Evolutionary conservation across 441 rosid species (phyloP).

Genomic region (Daphne laureola): DNA sequence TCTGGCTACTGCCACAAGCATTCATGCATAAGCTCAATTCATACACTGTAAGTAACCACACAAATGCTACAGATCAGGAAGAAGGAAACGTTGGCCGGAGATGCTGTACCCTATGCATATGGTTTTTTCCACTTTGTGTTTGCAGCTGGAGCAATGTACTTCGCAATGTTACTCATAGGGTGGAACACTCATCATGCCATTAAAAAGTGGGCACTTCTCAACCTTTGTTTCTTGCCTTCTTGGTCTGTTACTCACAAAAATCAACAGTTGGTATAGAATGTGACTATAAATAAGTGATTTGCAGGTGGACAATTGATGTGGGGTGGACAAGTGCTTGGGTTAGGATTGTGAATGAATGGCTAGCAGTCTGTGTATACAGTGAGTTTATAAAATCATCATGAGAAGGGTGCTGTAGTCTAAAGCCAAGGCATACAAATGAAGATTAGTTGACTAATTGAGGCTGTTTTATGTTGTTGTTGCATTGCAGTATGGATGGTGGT

Average conservation of each 20-base stretch:
- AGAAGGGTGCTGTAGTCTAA: neutral
- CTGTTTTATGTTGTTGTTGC: conserved; percentile 7
- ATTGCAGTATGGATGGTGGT: conserved; percentile 88
- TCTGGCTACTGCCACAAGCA: neutral
- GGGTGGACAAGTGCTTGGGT: conserved; percentile 99
- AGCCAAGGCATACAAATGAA: too few species aligned
- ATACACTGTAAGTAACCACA: neutral
- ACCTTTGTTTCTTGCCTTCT: neutral
- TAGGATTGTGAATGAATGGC: conserved; percentile 84
- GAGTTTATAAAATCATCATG: conserved; percentile 21
- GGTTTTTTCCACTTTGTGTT: conserved; percentile 99
- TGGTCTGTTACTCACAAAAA: neutral
- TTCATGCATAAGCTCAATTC: too few species aligned
- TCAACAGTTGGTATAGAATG: neutral
- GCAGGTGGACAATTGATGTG: conserved; percentile 97
- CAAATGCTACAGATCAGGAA: conserved; percentile 44
- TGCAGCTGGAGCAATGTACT: conserved; percentile 98
- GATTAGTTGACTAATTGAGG: neutral
- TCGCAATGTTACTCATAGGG: conserved; percentile 88
- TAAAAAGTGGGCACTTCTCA: conserved; percentile 39
- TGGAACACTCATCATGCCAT: conserved; percentile 90
- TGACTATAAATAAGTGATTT: neutral
- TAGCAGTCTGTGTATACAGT: conserved; percentile 91
- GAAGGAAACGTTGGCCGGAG: conserved; percentile 31
- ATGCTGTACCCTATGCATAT: conserved; percentile 82